A percentile compares a stretch with the other conserved stretches of the same genome.
phyloP scores from a whole-genome alignment of 345 rosid species.

The Hibiscus mutabilis region DNA sequence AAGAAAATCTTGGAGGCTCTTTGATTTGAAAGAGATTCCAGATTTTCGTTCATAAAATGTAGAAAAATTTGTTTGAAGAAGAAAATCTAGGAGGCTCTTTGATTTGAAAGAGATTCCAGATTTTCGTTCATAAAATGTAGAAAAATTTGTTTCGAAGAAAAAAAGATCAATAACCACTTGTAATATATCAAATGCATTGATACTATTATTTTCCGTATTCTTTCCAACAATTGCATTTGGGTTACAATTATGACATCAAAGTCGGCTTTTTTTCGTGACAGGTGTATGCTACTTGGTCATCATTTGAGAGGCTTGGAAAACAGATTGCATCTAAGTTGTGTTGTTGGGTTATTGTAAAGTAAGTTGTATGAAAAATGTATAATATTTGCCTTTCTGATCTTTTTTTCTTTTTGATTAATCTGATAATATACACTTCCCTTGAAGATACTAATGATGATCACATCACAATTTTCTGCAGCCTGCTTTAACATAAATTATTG shows the following conservation, averaged over 20 bases:
- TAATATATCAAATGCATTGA: background rate
- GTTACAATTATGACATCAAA: background rate
- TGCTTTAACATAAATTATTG: background rate
- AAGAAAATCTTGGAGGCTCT: background rate
- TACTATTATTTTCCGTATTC: background rate
- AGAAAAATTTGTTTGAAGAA: background rate
- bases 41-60: background rate
- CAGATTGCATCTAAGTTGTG: slow-evolving; percentile 85
- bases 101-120: background rate
- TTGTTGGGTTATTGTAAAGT: slow-evolving; percentile 75
- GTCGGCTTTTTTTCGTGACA: slow-evolving; percentile 21
- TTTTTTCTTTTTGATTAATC: background rate
- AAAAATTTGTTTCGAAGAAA: background rate
- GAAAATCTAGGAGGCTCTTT: background rate
- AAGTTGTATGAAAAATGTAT: slow-evolving; percentile 29
- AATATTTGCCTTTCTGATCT: slow-evolving; percentile 24
- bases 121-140: background rate
- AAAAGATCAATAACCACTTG: background rate
- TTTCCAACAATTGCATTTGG: background rate
- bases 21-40: background rate
- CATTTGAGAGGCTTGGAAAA: slow-evolving; percentile 95
- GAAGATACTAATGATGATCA: background rate
- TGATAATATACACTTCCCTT: slow-evolving; percentile 6
- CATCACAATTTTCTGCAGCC: background rate
- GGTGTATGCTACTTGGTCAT: slow-evolving; percentile 97